Evolutionary conservation across 495 filamentous ascomycete species (phyloP).

Genomic region (Aspergillus bridgeri): DNA sequence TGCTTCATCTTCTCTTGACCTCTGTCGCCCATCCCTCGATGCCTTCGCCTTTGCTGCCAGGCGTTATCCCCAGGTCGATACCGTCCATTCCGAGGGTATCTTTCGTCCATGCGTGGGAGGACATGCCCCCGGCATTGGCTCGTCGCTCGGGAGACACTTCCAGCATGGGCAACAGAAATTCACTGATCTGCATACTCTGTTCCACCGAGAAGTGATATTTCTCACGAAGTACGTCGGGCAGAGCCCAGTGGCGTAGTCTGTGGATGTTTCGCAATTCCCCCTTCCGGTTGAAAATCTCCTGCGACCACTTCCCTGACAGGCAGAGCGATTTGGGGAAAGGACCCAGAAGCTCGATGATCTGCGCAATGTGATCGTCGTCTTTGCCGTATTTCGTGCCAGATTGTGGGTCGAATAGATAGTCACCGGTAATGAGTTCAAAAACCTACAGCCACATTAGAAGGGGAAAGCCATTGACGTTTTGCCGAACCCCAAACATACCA

Average conservation of each 20-base stretch:
- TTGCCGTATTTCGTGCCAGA: slow-evolving; percentile 99
- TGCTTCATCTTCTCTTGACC: slow-evolving; percentile 71
- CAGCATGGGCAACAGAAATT: slow-evolving; percentile 90
- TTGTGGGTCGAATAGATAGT: slow-evolving; percentile 98
- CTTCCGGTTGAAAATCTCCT: slow-evolving; percentile 98
- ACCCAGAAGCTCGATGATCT: slow-evolving; percentile 97
- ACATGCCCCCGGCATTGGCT: slow-evolving; percentile 96
- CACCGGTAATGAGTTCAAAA: slow-evolving; percentile 96
- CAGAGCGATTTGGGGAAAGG: slow-evolving; percentile 90
- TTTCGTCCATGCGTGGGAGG: slow-evolving; percentile 73
- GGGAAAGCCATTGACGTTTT: background rate
- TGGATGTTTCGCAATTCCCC: slow-evolving; percentile 98
- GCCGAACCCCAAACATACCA: slow-evolving; percentile 57
- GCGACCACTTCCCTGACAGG: slow-evolving; percentile 90
- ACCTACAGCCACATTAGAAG: slow-evolving; percentile 51
- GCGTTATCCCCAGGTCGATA: slow-evolving; percentile 64
- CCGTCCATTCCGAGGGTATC: slow-evolving; percentile 84
- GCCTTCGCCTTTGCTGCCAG: slow-evolving; percentile 83
- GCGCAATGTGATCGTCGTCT: slow-evolving; percentile 98
- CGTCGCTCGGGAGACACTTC: slow-evolving; percentile 81
- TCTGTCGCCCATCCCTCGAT: slow-evolving; percentile 95
- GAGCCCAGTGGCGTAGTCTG: slow-evolving; percentile 91
- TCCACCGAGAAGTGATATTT: slow-evolving; percentile 92
- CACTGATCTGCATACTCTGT: slow-evolving; percentile 71
- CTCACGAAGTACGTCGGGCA: slow-evolving; percentile 89